These are phyloP conservation scores for Beauveria rudraprayagi DNA, from an alignment of 2,329 filamentous ascomycete species.

Conservation along the genomic window DNA sequence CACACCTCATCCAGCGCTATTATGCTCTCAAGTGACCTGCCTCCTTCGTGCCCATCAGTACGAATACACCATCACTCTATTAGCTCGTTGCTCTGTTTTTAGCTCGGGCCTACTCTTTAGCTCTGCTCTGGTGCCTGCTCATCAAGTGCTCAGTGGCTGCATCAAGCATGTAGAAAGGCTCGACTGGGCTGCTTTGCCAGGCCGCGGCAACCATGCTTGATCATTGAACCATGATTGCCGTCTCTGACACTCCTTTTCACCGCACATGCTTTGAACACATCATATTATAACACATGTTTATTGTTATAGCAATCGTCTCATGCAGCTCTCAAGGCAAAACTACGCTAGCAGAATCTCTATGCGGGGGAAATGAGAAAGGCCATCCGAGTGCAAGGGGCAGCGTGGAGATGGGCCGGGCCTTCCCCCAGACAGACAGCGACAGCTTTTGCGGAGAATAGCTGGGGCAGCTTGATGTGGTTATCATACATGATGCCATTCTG, in stretches of 20 bases:
- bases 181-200: background rate
- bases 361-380: background rate
- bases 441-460: conserved; percentile 3
- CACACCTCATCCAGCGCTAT: too few relatives aligned
- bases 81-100: background rate
- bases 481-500: background rate
- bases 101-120: background rate
- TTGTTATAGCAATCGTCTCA: background rate
- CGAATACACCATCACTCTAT: background rate
- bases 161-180: background rate
- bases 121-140: background rate
- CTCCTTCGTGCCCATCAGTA: background rate
- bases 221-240: background rate
- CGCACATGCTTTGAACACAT: background rate
- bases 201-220: background rate
- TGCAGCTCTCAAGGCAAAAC: background rate
- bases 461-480: background rate
- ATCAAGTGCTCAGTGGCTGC: conserved; percentile 4
- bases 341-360: background rate
- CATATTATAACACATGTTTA: background rate
- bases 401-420: background rate
- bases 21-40: too few relatives aligned
- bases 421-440: background rate
- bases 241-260: background rate
- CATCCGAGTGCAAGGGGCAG: background rate